These are phyloP conservation scores for Kluyveromyces marxianus DNA, from an alignment of 1,139 yeast species.

Conservation along the genomic window DNA sequence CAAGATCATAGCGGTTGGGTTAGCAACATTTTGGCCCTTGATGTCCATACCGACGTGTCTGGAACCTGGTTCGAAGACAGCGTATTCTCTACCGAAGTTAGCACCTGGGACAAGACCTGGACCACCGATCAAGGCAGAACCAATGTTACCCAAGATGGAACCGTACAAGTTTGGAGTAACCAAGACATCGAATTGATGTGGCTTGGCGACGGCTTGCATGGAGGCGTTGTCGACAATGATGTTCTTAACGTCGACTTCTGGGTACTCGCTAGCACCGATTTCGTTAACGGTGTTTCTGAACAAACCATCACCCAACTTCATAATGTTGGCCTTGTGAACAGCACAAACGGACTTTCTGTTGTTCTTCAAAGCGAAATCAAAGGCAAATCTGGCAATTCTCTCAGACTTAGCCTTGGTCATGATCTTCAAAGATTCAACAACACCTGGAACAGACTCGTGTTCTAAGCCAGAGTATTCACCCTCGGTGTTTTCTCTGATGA, in stretches of 20 bases:
- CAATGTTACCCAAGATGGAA: constrained; percentile 92
- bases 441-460: constrained; percentile 97
- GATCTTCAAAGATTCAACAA: constrained; percentile 92
- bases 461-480: constrained; percentile 99
- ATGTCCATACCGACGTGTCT: constrained; percentile 98
- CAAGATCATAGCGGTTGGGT: constrained; percentile 96
- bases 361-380: constrained; percentile 89
- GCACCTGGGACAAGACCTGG: constrained; percentile 99
- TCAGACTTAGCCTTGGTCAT: constrained; percentile 93
- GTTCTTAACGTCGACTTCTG: constrained; percentile 76
- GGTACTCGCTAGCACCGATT: constrained; percentile 78
- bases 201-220: constrained; percentile 98
- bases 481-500: constrained; percentile 95
- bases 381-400: constrained; percentile 95
- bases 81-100: constrained; percentile 94
- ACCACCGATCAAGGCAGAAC: constrained; percentile 97
- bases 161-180: constrained; percentile 98
- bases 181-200: constrained; percentile 95
- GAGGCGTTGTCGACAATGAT: constrained; percentile 98
- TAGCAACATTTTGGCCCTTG: constrained; percentile 88
- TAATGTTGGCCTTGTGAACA: constrained; percentile 97
- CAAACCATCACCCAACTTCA: constrained; percentile 98
- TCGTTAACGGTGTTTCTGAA: constrained; percentile 92
- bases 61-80: constrained; percentile 98
- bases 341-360: constrained; percentile 91